Conservation (phyloP, 2,329 filamentous ascomycete genomes). For the Metarhizium album region DNA sequence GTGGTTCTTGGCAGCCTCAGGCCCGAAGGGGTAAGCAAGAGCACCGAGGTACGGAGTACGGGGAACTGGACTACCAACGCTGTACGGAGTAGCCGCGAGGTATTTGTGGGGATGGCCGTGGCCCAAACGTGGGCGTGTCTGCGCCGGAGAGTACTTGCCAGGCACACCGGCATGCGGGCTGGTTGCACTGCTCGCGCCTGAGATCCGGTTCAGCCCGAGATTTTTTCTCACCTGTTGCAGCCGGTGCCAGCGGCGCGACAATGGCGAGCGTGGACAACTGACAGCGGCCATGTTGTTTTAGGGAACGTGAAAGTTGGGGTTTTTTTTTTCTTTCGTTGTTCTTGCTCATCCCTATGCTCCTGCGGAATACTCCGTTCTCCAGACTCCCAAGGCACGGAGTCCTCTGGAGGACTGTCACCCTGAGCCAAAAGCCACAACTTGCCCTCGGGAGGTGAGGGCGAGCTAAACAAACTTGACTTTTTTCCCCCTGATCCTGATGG, state of each 20-base stretch:
- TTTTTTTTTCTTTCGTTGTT: too few relatives aligned
- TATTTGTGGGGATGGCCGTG: neutral
- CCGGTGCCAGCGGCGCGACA: neutral
- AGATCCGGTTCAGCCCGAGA: conserved; percentile 26
- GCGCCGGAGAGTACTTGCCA: neutral
- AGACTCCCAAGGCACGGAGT: too few relatives aligned
- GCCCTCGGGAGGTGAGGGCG: conserved; percentile 1
- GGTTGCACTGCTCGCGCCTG: conserved; percentile 5
- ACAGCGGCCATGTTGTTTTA: too few relatives aligned
- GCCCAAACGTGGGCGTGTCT: neutral
- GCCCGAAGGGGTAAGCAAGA: conserved; percentile 10
- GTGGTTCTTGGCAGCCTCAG: conserved; percentile 21
- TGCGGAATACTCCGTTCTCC: too few relatives aligned
- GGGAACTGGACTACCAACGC: too few relatives aligned
- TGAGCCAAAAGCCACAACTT: neutral
- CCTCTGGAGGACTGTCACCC: neutral
- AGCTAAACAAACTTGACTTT: conserved; percentile 5
- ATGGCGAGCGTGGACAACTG: too few relatives aligned
- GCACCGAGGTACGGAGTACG: neutral
- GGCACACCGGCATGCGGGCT: neutral
- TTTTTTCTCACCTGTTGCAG: conserved; percentile 14
- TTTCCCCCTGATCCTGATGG: neutral
- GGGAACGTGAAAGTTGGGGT: too few relatives aligned
- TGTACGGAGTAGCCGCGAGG: conserved; percentile 2
- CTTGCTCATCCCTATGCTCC: too few relatives aligned